These are phyloP conservation scores for Clitocybe nebularis DNA, from an alignment of 1,284 basidiomycete genomes.

Conservation along the genomic window DNA sequence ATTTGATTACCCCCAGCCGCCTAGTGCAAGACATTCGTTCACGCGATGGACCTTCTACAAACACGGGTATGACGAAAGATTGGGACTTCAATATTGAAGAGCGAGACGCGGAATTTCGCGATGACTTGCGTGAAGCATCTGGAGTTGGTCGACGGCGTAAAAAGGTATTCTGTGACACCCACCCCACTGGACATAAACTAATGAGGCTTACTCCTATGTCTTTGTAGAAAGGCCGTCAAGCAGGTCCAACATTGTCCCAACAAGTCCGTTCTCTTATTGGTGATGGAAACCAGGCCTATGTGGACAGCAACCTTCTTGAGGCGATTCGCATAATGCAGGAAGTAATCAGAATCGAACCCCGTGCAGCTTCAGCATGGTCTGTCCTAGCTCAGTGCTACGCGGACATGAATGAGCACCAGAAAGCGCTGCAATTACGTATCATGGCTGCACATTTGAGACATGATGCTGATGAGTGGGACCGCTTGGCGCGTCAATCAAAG, in stretches of 20 bases:
- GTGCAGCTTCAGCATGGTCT: conserved; percentile 81
- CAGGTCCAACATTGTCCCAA: conserved; percentile 64
- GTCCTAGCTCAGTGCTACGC: conserved; percentile 80
- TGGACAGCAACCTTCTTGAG: conserved; percentile 64
- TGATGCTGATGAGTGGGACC: conserved; percentile 86
- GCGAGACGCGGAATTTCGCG: conserved; percentile 61
- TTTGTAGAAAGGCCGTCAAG: conserved; percentile 30
- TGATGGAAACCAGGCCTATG: conserved; percentile 85
- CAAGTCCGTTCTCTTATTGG: conserved; percentile 83
- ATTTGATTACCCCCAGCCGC: conserved; percentile 38
- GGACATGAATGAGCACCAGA: conserved; percentile 64
- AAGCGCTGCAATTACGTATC: conserved; percentile 80
- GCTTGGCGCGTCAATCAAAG: conserved; percentile 75
- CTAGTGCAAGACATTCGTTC: conserved; percentile 59
- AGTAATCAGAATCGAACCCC: conserved; percentile 91
- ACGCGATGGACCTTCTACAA: conserved; percentile 42
- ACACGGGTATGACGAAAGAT: conserved; percentile 47
- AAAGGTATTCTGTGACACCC: conserved; percentile 34
- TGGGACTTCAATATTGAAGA: conserved; percentile 71
- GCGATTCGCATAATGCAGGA: conserved; percentile 85
- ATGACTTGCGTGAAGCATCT: conserved; percentile 66
- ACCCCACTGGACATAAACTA: background rate
- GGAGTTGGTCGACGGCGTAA: conserved; percentile 59
- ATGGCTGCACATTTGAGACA: conserved; percentile 87
- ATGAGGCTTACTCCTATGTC: background rate